Base-by-base conservation (phyloP, 495 filamentous ascomycete species). In the Aspergillus panamensis region DNA sequence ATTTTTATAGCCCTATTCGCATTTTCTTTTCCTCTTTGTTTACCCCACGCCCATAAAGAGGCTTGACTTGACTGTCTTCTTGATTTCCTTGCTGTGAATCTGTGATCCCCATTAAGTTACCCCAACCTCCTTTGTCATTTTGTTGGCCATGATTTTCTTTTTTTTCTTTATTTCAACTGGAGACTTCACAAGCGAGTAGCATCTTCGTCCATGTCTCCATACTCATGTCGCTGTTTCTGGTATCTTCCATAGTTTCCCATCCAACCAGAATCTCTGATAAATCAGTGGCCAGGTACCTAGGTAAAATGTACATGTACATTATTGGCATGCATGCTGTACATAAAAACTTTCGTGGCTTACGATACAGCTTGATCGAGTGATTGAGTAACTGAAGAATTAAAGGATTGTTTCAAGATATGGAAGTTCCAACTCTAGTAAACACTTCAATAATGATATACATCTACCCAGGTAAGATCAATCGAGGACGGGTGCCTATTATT, bases 231-330 rank as follows among this genome's bases (percentile, higher is more conserved):
- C 59, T 62, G 62, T 60, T 64, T 64, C 65, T 59, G 60, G 56
- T 58, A 57, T 49, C 50, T 51, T 52, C 50, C 50, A 64, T 67
- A 58, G 59, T 64, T 47, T 62, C 42, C 47, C 56, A 65, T 63
- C 48, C 49, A 64, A 57, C 43, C 57, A 58, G 57, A 39, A 57
- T 59, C 48, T 47, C 21, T 54, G 53, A 56, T 48, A 32, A 25
- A 62, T 61, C 58, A 55, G 54, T 55, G 55, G 32, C 60, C 49
- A n/a, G n/a, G n/a, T n/a, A n/a, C n/a, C n/a, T n/a, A n/a, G n/a
- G n/a, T 65, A 62, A 68, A 66, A 69, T 73, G 68, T 73, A 73
- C 62, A 70, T 70, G 67, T 66, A 67, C 54, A 29, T 30, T 43
- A 53, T 42, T 62, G 63, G 67, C 65, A 60, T 61, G 66, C 59